Percentiles rank a stretch among this genome's conserved stretches.
Conservation (phyloP, 2,329 filamentous ascomycete genomes). For the Fusarium temperatum region DNA sequence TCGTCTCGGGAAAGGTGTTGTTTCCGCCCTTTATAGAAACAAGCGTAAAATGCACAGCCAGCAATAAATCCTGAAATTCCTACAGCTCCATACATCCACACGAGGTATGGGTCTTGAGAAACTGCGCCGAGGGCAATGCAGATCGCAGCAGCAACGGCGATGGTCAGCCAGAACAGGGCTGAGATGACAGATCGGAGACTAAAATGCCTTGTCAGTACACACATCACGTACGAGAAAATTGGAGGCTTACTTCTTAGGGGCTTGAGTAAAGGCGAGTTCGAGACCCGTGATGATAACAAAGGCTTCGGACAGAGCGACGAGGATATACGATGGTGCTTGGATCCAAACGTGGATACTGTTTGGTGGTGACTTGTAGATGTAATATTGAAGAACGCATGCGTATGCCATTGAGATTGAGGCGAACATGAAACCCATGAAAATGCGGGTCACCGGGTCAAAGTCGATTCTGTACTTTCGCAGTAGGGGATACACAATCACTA, state of each 20-base stretch:
- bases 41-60: neutral
- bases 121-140: neutral
- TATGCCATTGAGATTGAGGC: slow-evolving; percentile 1
- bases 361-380: neutral
- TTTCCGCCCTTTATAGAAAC: neutral
- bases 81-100: slow-evolving; percentile 10
- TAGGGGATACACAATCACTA: neutral
- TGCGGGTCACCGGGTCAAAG: neutral
- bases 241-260: neutral
- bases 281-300: slow-evolving; percentile 5
- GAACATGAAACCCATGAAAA: slow-evolving; percentile 9
- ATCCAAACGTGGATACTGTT: slow-evolving; percentile 8
- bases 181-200: slow-evolving; percentile 2
- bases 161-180: slow-evolving; percentile 3
- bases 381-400: neutral
- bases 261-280: neutral
- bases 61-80: neutral
- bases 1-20: neutral
- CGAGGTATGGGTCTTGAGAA: neutral
- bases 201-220: neutral
- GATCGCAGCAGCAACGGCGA: neutral
- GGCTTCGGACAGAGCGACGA: neutral
- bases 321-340: neutral
- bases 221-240: rapidly evolving
- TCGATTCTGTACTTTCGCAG: slow-evolving; percentile 1